Base-by-base conservation (phyloP, 768 basidiomycete genomes). In the Naganishia onofrii region DNA sequence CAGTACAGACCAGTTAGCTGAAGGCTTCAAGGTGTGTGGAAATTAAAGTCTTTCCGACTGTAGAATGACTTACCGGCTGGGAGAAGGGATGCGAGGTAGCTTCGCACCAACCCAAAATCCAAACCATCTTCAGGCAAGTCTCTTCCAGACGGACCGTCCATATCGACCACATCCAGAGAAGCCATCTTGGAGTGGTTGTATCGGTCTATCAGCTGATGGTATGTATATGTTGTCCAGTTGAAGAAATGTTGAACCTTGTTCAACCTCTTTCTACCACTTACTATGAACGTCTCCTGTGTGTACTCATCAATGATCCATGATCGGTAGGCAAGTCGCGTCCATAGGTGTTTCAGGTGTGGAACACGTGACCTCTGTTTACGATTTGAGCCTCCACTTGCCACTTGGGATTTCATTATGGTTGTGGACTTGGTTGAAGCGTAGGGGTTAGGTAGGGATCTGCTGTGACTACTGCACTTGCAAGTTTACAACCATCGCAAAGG, bases 21-120 rank as follows among this genome's bases (percentile, higher is more conserved):
- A 29, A 19, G 13, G 19, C 42, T 17, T n/a, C 21, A 23, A 28
- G 28, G 19, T 17, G 6, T 9, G 26, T 52, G 2, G 5, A 42
- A 26, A 32, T 31, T 2, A n/a, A 21, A 51, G 29, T 21, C 28
- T 31, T 2, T 17, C 23, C 29, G 19, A 21, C 6, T 21, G 46
- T 46, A 19, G 23, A 23, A 0, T 3, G 9, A 68, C 78, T 65
- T 44, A 80, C 79, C 76, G 51, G 76, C 76, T 8, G 68, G 69
- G 0, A 81, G 73, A 17, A 81, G 68, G 10, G 76, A 74, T 28
- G 72, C 68, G 26, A 79, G 67, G 65, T 81, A 81, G 28, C 44
- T 53, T 34, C 71, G 74, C 69, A 81, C 76, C 26, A 76, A 74
- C 19, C 28, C 55, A 15, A 76, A 68, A 68, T 80, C 77, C 55